phyloP scores from a whole-genome alignment of 768 basidiomycete species.

The Termitomyces sp. region DNA sequence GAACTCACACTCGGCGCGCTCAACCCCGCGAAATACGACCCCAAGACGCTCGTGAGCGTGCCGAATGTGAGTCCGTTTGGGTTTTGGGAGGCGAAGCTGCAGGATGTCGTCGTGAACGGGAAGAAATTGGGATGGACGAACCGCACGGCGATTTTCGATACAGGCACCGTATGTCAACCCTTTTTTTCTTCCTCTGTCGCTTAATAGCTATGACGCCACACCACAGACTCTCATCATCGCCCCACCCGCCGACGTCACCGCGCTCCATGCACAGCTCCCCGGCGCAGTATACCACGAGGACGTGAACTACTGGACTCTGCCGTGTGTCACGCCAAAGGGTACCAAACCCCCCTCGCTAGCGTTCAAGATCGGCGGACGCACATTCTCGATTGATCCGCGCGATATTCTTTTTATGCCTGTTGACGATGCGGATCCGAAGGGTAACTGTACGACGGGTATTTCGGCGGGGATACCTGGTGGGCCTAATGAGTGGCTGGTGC shows the following conservation, averaged over 20 bases:
- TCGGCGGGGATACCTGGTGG: conserved; percentile 47
- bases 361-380: conserved; percentile 53
- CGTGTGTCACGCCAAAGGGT: conserved; percentile 46
- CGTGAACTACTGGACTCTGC: conserved; percentile 50
- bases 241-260: conserved; percentile 41
- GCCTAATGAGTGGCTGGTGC: conserved; percentile 43
- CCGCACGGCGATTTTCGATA: conserved; percentile 56
- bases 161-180: conserved; percentile 27
- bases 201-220: neutral
- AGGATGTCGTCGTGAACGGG: conserved; percentile 46
- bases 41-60: conserved; percentile 42
- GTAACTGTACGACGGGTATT: conserved; percentile 61
- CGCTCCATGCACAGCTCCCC: conserved; percentile 53
- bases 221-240: conserved; percentile 16
- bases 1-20: conserved; percentile 64
- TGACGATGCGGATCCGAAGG: conserved; percentile 41
- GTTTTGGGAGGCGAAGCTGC: conserved; percentile 57
- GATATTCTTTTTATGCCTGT: conserved; percentile 56
- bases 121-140: conserved; percentile 33
- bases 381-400: conserved; percentile 55
- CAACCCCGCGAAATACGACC: conserved; percentile 49
- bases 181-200: neutral
- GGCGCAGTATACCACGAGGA: conserved; percentile 48
- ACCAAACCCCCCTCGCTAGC: conserved; percentile 41
- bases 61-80: conserved; percentile 40